Base-by-base conservation (phyloP, 305 asterid species). In the Fraxinus greggii region DNA sequence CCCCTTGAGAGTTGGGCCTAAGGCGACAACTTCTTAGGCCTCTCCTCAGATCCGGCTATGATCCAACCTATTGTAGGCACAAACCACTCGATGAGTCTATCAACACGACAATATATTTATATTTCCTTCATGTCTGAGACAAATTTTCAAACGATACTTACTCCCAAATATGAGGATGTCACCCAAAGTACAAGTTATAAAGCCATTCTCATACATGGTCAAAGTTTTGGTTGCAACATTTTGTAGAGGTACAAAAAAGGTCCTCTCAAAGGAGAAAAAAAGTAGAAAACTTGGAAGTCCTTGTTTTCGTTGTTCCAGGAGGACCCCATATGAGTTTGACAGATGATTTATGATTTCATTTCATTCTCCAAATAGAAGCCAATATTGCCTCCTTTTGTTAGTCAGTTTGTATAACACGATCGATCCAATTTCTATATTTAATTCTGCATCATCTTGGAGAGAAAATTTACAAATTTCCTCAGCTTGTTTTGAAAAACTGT, bases 301-400 rank as follows among this genome's bases (percentile, higher is more conserved):
- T 83, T 0, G 94, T 93, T 78, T 93, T 93, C 40, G 94, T 97
- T 0, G 97, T 92, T 45, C 97, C 94, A 6, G 97, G 94, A 5
- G 95, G 94, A 19, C 98, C 98, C 92, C 91, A 91, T 51, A 93
- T 89, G 40, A 90, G 93, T 33, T 90, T 88, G 29, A 92, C 88
- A 0, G 85, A 76, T 3, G 92, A 75, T 82, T 77, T 80, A 35
- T 91, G 95, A 75, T 31, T 32, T 72, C 97, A 90, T 36, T 83
- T 83, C 13, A 77, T 76, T 35, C 45, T 77, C 38, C 19, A 29
- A n/a, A 91, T 83, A 35, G 90, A 78, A 1, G 87, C 61, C 59
- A 26, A 12, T 28, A 92, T 81, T 12, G 98, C 92, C 69, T 74
- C 82, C 0, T 78, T 82, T 80, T 92, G 98, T 88, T 87, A 38